Evolutionary conservation across 192 early-diverging fungal species (phyloP).

Genomic region (Coemansia sp.): DNA sequence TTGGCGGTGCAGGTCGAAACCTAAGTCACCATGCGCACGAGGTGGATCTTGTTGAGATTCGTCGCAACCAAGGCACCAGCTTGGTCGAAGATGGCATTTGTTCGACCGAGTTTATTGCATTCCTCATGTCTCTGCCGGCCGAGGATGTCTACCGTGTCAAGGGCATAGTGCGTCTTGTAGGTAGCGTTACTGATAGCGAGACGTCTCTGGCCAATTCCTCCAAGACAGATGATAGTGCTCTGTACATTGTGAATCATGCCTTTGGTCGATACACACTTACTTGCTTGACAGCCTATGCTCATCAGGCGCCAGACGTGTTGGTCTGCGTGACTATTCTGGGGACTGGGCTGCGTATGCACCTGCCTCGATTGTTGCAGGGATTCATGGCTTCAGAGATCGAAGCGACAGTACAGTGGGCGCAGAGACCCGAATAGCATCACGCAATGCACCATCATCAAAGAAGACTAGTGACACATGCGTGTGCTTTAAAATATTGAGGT

Average conservation of each 20-base stretch:
- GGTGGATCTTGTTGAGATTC: constrained; percentile 77
- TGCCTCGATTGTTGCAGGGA: constrained; percentile 39
- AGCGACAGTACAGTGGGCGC: constrained; percentile 26
- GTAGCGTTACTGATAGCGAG: constrained; percentile 25
- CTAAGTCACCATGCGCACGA: constrained; percentile 75
- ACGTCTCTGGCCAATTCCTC: not conserved
- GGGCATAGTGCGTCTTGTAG: constrained; percentile 72
- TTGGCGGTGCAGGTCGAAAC: not conserved
- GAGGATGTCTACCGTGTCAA: constrained; percentile 93
- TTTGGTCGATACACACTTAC: constrained; percentile 86
- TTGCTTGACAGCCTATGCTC: constrained; percentile 44
- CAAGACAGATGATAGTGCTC: not conserved
- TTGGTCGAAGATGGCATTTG: constrained; percentile 3
- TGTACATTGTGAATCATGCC: constrained; percentile 92
- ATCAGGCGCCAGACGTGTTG: constrained; percentile 31
- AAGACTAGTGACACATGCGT: not conserved
- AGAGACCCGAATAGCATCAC: not conserved
- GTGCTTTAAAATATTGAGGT: too few species aligned
- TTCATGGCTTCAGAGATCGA: constrained; percentile 31
- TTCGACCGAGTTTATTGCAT: constrained; percentile 56
- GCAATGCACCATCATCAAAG: not conserved
- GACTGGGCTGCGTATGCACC: constrained; percentile 57
- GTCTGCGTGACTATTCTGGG: constrained; percentile 73
- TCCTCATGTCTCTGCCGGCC: constrained; percentile 71
- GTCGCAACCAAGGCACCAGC: constrained; percentile 6